Evolutionary conservation across 2,329 filamentous ascomycete species (phyloP).

Genomic region (Fusarium hainanense): DNA sequence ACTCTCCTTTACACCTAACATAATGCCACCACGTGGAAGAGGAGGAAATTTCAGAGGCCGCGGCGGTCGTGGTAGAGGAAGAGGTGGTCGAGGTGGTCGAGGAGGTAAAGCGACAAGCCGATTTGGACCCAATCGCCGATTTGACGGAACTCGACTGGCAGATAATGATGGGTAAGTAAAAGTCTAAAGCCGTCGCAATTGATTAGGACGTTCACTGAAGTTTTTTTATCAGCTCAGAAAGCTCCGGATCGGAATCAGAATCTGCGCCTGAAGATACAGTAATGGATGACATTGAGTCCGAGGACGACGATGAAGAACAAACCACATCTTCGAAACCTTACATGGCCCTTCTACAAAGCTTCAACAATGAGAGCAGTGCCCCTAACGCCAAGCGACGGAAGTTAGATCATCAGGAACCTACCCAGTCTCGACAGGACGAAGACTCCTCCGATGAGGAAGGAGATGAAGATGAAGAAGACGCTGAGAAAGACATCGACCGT

Average conservation of each 20-base stretch:
- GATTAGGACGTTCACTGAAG: neutral
- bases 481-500: slow-evolving; percentile 58
- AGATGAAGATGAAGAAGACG: slow-evolving; percentile 53
- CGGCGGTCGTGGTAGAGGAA: slow-evolving; percentile 45
- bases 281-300: slow-evolving; percentile 54
- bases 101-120: slow-evolving; percentile 51
- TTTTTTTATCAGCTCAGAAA: slow-evolving; percentile 27
- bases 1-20: neutral
- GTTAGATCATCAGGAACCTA: slow-evolving; percentile 54
- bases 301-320: slow-evolving; percentile 61
- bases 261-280: slow-evolving; percentile 51
- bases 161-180: slow-evolving; percentile 53
- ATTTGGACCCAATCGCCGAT: slow-evolving; percentile 53
- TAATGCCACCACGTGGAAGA: slow-evolving; percentile 53
- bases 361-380: slow-evolving; percentile 58
- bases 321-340: slow-evolving; percentile 62
- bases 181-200: rapidly evolving
- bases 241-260: slow-evolving; percentile 45
- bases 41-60: slow-evolving; percentile 50
- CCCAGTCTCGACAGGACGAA: slow-evolving; percentile 37
- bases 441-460: slow-evolving; percentile 50
- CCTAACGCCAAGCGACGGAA: slow-evolving; percentile 69
- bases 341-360: slow-evolving; percentile 67
- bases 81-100: slow-evolving; percentile 48
- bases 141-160: slow-evolving; percentile 52